These are phyloP conservation scores for Papiliotrema nemorosa DNA, from an alignment of 1,284 basidiomycete genomes.

Conservation along the genomic window DNA sequence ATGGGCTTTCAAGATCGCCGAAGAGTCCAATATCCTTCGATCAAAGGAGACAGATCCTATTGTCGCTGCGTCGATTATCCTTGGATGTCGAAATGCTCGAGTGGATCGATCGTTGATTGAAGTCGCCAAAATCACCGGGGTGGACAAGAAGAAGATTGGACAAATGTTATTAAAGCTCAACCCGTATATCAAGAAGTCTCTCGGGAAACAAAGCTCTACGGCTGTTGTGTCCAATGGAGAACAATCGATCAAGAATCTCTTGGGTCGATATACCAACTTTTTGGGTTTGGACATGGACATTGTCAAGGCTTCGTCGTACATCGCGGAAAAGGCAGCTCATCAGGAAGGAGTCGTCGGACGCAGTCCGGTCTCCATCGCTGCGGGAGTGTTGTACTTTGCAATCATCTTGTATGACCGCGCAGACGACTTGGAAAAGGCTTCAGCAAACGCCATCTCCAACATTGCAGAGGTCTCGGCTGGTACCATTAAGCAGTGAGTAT, in stretches of 20 bases:
- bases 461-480: constrained; percentile 97
- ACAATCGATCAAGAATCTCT: constrained; percentile 73
- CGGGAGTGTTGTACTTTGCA: constrained; percentile 92
- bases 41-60: constrained; percentile 67
- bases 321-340: constrained; percentile 75
- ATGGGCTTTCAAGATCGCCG: constrained; percentile 92
- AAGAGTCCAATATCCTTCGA: constrained; percentile 84
- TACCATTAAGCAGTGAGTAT: constrained; percentile 74
- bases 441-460: constrained; percentile 79
- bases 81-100: constrained; percentile 90
- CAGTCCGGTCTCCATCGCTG: constrained; percentile 92
- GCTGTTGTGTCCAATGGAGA: constrained; percentile 42
- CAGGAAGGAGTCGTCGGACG: constrained; percentile 87
- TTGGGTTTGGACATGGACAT: constrained; percentile 40
- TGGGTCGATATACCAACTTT: constrained; percentile 93
- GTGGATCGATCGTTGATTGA: constrained; percentile 94
- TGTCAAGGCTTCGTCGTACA: constrained; percentile 67
- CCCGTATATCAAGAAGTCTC: constrained; percentile 17
- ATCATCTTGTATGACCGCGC: constrained; percentile 64
- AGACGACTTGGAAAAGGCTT: constrained; percentile 53
- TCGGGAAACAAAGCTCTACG: constrained; percentile 7
- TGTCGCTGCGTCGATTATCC: constrained; percentile 97
- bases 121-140: constrained; percentile 87
- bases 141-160: constrained; percentile 76
- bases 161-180: constrained; percentile 66